Conservation (phyloP, 805 yeast species). For the Torulaspora gathmanii region DNA sequence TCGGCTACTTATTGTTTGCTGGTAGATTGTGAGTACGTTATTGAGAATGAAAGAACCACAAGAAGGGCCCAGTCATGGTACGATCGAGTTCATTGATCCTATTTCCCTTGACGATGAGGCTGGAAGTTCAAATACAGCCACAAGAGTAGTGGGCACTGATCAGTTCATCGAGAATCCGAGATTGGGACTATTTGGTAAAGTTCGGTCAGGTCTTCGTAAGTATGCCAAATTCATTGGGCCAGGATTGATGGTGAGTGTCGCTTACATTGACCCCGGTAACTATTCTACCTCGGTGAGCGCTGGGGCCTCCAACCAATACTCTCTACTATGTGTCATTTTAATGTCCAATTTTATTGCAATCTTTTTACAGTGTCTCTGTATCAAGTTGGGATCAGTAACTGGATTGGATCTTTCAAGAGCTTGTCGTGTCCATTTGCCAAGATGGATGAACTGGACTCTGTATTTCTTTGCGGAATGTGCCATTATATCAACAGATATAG, state of each 20-base stretch:
- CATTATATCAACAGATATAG: slow-evolving; percentile 86
- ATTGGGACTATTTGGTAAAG: not conserved
- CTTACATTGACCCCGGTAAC: slow-evolving; percentile 93
- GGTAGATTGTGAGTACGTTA: not conserved
- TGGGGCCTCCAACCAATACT: slow-evolving; percentile 74
- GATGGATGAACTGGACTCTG: slow-evolving; percentile 55
- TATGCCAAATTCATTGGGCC: slow-evolving; percentile 76
- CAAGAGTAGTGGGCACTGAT: not conserved
- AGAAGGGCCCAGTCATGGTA: not conserved
- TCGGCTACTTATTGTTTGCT: too few relatives aligned
- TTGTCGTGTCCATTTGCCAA: slow-evolving; percentile 67
- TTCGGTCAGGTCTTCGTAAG: slow-evolving; percentile 33
- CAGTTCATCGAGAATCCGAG: not conserved
- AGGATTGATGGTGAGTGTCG: slow-evolving; percentile 81
- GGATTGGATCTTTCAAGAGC: slow-evolving; percentile 85
- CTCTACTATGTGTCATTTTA: slow-evolving; percentile 65
- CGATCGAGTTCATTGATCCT: not conserved
- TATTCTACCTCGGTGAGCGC: slow-evolving; percentile 86
- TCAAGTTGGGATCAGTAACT: slow-evolving; percentile 82
- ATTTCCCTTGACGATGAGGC: not conserved
- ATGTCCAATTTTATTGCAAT: slow-evolving; percentile 83
- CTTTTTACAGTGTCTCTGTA: slow-evolving; percentile 73
- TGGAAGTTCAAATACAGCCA: not conserved
- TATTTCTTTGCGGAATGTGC: slow-evolving; percentile 84
- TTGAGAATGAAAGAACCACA: not conserved